These are phyloP conservation scores for Capsicum chinense DNA, from an alignment of 257 asterid genomes.

Conservation along the genomic window DNA sequence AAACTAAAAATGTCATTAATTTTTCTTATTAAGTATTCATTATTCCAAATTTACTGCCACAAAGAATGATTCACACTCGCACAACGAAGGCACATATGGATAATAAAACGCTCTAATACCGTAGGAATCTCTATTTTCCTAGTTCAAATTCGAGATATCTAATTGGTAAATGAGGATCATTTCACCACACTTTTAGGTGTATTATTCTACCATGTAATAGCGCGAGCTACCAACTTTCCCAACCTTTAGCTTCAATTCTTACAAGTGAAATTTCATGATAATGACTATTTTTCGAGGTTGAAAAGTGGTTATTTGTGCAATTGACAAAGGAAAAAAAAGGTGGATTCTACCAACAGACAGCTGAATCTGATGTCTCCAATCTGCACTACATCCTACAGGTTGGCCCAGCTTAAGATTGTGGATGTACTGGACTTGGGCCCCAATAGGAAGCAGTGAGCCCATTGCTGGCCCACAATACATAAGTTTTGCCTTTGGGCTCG, in stretches of 20 bases:
- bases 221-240: not conserved
- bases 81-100: too few relatives aligned
- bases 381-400: not conserved
- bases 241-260: not conserved
- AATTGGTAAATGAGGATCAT: not conserved
- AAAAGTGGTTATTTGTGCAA: not conserved
- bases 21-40: not conserved
- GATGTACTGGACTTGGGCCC: not conserved
- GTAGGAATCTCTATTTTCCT: too few relatives aligned
- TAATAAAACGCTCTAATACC: too few relatives aligned
- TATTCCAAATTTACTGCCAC: too few relatives aligned
- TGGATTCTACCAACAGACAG: conserved; percentile 17
- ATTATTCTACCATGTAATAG: not conserved
- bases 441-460: not conserved
- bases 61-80: too few relatives aligned
- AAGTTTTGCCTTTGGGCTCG: not conserved
- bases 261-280: not conserved
- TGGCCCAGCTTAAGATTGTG: conserved; percentile 20
- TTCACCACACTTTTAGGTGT: not conserved
- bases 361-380: not conserved
- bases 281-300: not conserved
- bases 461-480: not conserved
- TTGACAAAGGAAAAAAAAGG: not conserved
- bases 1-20: not conserved
- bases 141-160: not conserved